Percentiles rank a stretch among this genome's conserved stretches.
phyloP scores from a whole-genome alignment of 257 asterid species.

The Gynochthodes officinalis region DNA sequence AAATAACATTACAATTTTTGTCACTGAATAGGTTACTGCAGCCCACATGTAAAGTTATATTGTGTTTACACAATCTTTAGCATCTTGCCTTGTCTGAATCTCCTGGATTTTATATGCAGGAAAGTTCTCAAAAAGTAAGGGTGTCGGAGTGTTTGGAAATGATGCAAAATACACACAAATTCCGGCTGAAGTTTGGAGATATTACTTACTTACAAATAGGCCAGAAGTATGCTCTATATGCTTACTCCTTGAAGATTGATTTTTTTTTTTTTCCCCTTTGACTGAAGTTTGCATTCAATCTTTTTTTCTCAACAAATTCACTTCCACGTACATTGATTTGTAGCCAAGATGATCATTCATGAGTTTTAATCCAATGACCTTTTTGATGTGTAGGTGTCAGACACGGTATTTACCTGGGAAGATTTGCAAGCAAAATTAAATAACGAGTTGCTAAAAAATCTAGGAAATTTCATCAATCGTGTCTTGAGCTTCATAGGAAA shows the following conservation, averaged over 20 bases:
- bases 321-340: background rate
- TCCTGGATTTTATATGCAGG: constrained; percentile 39
- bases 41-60: background rate
- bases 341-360: too few species aligned
- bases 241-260: constrained; percentile 9
- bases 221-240: constrained; percentile 70
- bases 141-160: constrained; percentile 93
- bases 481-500: constrained; percentile 93
- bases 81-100: constrained; percentile 1
- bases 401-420: constrained; percentile 90
- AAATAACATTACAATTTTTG: background rate
- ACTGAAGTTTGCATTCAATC: background rate
- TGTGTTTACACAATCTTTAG: background rate
- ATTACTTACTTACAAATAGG: constrained; percentile 86
- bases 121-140: constrained; percentile 92
- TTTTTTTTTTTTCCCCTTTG: too few species aligned
- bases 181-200: constrained; percentile 99
- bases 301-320: background rate
- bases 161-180: constrained; percentile 83
- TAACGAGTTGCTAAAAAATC: constrained; percentile 75
- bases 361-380: background rate
- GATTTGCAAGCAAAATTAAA: constrained; percentile 93
- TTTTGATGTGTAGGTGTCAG: constrained; percentile 57
- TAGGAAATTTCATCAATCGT: constrained; percentile 87
- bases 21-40: background rate